These are phyloP conservation scores for Hordeum marinum DNA, from an alignment of 176 grass and related monocot genomes.

Conservation along the genomic window DNA sequence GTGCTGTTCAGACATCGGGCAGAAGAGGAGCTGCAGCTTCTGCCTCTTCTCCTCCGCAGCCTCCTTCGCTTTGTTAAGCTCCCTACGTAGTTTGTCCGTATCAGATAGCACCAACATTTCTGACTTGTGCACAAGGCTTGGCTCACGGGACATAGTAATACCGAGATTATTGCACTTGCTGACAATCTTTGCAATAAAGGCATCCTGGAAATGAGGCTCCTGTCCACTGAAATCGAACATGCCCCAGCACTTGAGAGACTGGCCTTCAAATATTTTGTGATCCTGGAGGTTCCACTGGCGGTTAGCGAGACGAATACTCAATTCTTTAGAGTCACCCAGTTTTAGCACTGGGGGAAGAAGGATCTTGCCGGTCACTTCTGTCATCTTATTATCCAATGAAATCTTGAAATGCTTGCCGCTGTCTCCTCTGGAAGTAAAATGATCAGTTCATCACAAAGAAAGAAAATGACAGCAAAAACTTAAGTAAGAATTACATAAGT, in stretches of 20 bases:
- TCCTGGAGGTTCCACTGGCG: conserved; percentile 37
- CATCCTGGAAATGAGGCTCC: not conserved
- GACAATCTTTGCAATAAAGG: conserved; percentile 23
- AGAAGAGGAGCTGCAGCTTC: conserved; percentile 45
- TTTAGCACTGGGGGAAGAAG: conserved; percentile 30
- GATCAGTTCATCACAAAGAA: not conserved
- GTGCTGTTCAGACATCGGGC: conserved; percentile 40
- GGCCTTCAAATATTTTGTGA: not conserved
- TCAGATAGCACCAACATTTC: conserved; percentile 21
- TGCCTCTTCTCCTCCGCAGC: not conserved
- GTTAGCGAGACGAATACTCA: not conserved
- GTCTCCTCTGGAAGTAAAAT: conserved; percentile 26
- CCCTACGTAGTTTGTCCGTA: not conserved
- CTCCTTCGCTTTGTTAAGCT: conserved; percentile 38
- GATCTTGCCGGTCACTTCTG: conserved; percentile 34
- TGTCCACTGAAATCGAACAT: conserved; percentile 34
- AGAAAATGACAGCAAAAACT: not conserved
- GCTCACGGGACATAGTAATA: conserved; percentile 7
- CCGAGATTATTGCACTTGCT: conserved; percentile 30
- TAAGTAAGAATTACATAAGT: not conserved
- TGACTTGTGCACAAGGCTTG: conserved; percentile 16
- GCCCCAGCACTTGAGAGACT: conserved; percentile 30
- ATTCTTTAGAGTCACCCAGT: conserved; percentile 4
- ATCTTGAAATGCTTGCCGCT: conserved; percentile 7
- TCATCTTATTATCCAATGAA: conserved; percentile 25